Evolutionary conservation across 169 alveolate species (phyloP).

Genomic region (Babesia ovata): DNA sequence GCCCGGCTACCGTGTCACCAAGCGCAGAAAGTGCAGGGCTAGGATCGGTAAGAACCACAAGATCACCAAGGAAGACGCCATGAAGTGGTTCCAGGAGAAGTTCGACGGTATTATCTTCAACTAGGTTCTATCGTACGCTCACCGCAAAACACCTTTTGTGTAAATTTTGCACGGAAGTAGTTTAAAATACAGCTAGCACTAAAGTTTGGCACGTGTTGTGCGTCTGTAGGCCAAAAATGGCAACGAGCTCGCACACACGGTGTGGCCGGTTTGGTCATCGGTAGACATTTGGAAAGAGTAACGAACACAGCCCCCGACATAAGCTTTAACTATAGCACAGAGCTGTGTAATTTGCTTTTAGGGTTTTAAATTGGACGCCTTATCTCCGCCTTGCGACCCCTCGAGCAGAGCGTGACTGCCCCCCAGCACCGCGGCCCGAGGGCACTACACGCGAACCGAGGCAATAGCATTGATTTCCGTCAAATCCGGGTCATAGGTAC

Average conservation of each 20-base stretch:
- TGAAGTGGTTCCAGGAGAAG: slow-evolving; percentile 96
- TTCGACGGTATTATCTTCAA: slow-evolving; percentile 96
- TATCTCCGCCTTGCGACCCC: too few relatives aligned
- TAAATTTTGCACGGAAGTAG: not conserved
- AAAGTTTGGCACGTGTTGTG: too few relatives aligned
- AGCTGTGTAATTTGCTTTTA: too few relatives aligned
- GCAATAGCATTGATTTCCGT: not conserved
- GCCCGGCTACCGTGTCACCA: slow-evolving; percentile 97
- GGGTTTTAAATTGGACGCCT: too few relatives aligned
- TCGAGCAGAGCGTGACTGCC: not conserved
- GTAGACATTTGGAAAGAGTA: too few relatives aligned
- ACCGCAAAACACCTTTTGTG: slow-evolving; percentile 3
- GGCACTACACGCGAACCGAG: not conserved
- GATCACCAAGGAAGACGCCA: slow-evolving; percentile 96
- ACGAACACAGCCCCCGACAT: too few relatives aligned
- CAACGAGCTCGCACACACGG: too few relatives aligned
- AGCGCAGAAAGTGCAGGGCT: slow-evolving; percentile 90
- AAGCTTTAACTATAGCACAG: too few relatives aligned
- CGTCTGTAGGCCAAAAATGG: too few relatives aligned
- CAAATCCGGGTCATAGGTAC: not conserved
- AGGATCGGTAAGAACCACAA: slow-evolving; percentile 93
- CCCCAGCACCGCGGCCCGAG: slow-evolving; percentile 1
- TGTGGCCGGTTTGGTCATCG: too few relatives aligned
- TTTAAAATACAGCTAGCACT: too few relatives aligned
- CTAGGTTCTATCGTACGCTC: slow-evolving; percentile 20